Base-by-base conservation (phyloP, 257 asterid genomes). In the Nemophila menziesii region DNA sequence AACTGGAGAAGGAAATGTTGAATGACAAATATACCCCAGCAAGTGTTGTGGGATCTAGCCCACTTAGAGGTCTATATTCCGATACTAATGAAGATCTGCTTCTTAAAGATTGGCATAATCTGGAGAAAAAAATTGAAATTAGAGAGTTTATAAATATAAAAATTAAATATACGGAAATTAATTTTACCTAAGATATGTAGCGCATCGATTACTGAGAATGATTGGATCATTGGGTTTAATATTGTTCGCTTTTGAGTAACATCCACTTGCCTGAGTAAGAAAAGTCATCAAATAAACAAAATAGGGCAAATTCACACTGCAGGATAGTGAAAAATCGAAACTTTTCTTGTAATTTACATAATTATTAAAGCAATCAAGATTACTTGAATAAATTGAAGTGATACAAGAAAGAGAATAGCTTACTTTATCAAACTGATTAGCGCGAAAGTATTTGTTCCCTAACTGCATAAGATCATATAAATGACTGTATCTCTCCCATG, bases 21-120 rank as follows among this genome's bases (percentile, higher is more conserved):
- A n/a, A n/a, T n/a, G n/a, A n/a, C n/a, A n/a, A n/a, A 20, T 62
- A 56, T 43, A 85, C 99, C 80, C 86, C 96, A 44, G 99, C 93
- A 71, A 79, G 80, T 22, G 79, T 81, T 47, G 93, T 90, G 33
- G 93, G 94, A 69, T 90, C 99, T 62, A 82, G 61, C 52, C 99
- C 96, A 64, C 68, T 85, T 62, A 90, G 51, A 33, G 96, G 93
- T 48, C 76, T 70, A 61, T 58, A 48, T 64, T 90, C 96, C 2
- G 99, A 90, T 48, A 68, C 92, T 53, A 82, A 55, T 38, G 99
- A 69, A 51, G 89, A 72, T 66, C 94, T 81, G 52, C 57, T 70
- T 67, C 58, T 85, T 54, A 90, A 73, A 67, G 69, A 85, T 24
- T 81, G 86, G 52, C 89, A 53, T 38, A 63, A 58, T 82, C 99